Evolutionary conservation across 108 stramenopile genomes (phyloP).

Genomic region (Nitzschia putrida): DNA sequence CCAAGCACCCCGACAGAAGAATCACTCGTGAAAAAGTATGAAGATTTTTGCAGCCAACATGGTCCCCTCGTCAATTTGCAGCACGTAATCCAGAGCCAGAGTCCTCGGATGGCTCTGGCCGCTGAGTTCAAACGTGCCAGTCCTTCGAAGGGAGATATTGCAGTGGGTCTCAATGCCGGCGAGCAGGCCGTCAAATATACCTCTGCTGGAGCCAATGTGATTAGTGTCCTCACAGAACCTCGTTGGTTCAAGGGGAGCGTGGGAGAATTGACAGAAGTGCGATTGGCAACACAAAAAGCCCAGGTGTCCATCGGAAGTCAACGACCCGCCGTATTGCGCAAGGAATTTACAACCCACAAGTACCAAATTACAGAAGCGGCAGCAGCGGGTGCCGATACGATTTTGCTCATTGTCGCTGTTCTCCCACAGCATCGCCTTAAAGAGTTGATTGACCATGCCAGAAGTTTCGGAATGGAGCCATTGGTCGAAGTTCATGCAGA

Average conservation of each 20-base stretch:
- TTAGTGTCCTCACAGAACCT: conserved; percentile 95
- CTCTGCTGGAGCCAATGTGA: conserved; percentile 85
- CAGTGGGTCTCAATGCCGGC: conserved; percentile 57
- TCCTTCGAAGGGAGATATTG: conserved; percentile 95
- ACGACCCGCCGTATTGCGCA: conserved; percentile 90
- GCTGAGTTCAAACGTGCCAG: conserved; percentile 99
- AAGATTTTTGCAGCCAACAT: conserved; percentile 49
- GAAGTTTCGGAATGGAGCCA: conserved; percentile 91
- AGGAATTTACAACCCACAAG: conserved; percentile 90
- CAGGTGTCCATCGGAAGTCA: conserved; percentile 11
- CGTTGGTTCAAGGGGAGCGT: conserved; percentile 93
- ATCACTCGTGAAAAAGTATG: conserved; percentile 41
- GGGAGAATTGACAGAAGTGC: conserved; percentile 73
- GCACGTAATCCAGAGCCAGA: conserved; percentile 53
- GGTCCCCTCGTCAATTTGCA: conserved; percentile 69
- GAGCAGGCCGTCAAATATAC: conserved; percentile 86
- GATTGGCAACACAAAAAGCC: conserved; percentile 49
- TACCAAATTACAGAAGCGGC: conserved; percentile 95
- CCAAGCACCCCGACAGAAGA: conserved; percentile 32
- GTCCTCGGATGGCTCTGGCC: conserved; percentile 87
- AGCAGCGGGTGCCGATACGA: conserved; percentile 92
- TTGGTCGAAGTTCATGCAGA: conserved; percentile 95
- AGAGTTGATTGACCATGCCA: conserved; percentile 72
- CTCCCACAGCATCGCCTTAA: conserved; percentile 67
- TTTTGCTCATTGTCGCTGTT: conserved; percentile 94